Percentiles rank a stretch among this genome's conserved stretches.
phyloP scores from a whole-genome alignment of 78 protist species.

The slime mould (Dictyostelium discoideum) region dicty_2.7 NC_007088.5:4845001-4845500 shows the following conservation, averaged over 20 bases:
- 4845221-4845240: constrained; percentile 4
- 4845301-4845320: not conserved
- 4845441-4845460: constrained; percentile 22
- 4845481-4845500: not conserved
- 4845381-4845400: not conserved
- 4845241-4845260: constrained; percentile 23
- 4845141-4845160: not conserved
- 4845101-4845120: not conserved
- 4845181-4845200: constrained; percentile 14
- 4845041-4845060: not conserved
- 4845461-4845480: not conserved
- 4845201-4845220: constrained; percentile 17
- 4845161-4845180: not conserved
- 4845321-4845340: not conserved
- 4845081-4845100: not conserved
- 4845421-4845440: not conserved
- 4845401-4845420: not conserved
- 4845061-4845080: not conserved
- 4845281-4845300: not conserved
- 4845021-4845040: not conserved
- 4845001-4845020: not conserved
- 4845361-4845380: not conserved
- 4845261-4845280: not conserved
- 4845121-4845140: not conserved
- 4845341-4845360: not conserved